These are phyloP conservation scores for Aegilops sharonensis DNA, from an alignment of 176 grass and related monocot species.

Conservation along the genomic window DNA sequence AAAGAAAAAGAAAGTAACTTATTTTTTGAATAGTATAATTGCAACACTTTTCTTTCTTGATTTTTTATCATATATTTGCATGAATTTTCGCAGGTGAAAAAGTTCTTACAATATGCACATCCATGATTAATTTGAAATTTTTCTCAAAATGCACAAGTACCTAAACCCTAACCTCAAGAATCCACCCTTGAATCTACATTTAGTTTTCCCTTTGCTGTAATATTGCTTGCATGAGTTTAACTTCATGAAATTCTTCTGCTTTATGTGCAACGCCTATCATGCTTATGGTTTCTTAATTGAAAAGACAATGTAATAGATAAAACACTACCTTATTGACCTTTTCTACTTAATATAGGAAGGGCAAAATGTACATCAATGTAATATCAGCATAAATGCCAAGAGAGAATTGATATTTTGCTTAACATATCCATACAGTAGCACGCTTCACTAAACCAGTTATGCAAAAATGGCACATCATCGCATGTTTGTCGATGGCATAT, in stretches of 20 bases:
- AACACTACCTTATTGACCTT: background rate
- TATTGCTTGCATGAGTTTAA: background rate
- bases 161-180: background rate
- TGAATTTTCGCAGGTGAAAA: background rate
- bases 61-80: background rate
- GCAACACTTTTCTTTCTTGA: no score
- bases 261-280: background rate
- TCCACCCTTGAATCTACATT: background rate
- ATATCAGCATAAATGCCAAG: background rate
- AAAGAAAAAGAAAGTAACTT: no score
- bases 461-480: background rate
- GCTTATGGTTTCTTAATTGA: background rate
- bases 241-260: background rate
- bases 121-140: background rate
- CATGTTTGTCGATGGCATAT: background rate
- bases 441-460: background rate
- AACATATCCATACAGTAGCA: background rate
- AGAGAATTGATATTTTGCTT: background rate
- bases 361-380: background rate
- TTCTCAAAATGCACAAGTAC: background rate
- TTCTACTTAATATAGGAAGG: background rate
- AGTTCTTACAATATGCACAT: background rate
- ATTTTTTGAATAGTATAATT: no score
- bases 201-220: background rate
- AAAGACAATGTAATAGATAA: slow-evolving; percentile 10